These are phyloP conservation scores for Lepidopterella palustris DNA, from an alignment of 495 filamentous ascomycete genomes.

Conservation along the genomic window DNA sequence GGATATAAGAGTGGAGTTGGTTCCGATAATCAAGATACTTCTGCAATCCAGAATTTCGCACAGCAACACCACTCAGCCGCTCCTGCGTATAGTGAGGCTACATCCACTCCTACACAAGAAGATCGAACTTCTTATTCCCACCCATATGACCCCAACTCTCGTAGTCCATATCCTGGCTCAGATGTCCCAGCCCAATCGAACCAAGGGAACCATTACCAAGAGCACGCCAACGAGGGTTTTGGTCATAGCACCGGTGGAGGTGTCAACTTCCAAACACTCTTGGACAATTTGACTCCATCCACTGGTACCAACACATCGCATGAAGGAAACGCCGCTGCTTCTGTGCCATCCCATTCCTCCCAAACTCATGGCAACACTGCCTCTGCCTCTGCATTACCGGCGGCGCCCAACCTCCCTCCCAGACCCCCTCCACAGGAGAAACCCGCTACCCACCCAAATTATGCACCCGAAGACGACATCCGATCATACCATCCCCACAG, in stretches of 20 bases:
- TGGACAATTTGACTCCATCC: conserved; percentile 35
- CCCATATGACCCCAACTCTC: conserved; percentile 21
- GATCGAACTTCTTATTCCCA: conserved; percentile 21
- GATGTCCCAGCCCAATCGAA: conserved; percentile 16
- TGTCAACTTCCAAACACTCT: conserved; percentile 39
- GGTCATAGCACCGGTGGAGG: conserved; percentile 17
- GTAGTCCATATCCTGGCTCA: conserved; percentile 14
- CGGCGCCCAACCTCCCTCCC: conserved; percentile 48
- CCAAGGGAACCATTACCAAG: conserved; percentile 12
- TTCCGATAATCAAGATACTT: conserved; percentile 21
- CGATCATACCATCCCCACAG: conserved; percentile 52
- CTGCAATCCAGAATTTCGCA: conserved; percentile 22
- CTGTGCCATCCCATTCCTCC: conserved; percentile 6
- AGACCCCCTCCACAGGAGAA: conserved; percentile 50
- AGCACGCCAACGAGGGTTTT: conserved; percentile 9
- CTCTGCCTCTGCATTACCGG: conserved; percentile 40
- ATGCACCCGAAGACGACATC: conserved; percentile 50
- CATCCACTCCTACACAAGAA: conserved; percentile 17
- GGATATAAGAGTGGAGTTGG: conserved; percentile 12
- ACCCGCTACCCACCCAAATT: conserved; percentile 52
- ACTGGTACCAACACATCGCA: conserved; percentile 10
- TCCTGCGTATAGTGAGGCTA: conserved; percentile 22
- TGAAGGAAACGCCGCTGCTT: conserved; percentile 13
- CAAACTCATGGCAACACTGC: conserved; percentile 11
- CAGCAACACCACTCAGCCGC: conserved; percentile 14